Percentiles rank a stretch among this genome's conserved stretches.
Evolutionary conservation across 1,139 yeast species (phyloP).

Genomic region (Geotrichum australiense): DNA sequence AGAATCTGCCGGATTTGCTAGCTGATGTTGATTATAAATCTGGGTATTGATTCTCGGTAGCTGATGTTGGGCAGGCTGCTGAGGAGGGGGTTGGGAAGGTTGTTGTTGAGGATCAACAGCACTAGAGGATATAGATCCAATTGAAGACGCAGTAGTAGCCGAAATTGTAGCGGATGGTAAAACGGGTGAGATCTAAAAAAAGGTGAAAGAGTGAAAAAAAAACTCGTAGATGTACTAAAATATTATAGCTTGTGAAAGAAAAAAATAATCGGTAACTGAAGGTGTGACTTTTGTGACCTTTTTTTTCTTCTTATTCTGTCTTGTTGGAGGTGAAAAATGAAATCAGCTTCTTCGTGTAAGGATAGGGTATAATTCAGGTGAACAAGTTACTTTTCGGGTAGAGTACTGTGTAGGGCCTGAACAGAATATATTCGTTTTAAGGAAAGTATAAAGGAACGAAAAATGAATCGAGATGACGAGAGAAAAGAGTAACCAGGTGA

Average conservation of each 20-base stretch:
- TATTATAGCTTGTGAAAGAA: neutral
- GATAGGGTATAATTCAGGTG: no score
- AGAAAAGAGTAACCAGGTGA: no score
- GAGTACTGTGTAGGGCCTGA: no score
- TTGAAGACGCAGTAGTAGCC: slow-evolving; percentile 6
- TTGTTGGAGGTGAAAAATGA: no score
- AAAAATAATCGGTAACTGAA: no score
- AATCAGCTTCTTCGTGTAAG: no score
- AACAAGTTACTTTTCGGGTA: no score
- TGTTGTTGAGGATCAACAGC: slow-evolving; percentile 3
- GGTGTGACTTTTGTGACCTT: no score
- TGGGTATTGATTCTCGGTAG: slow-evolving; percentile 11
- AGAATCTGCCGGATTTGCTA: neutral
- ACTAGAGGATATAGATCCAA: slow-evolving; percentile 3
- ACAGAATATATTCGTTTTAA: no score
- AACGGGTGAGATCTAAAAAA: neutral
- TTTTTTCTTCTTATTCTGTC: no score
- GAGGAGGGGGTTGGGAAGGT: slow-evolving; percentile 2
- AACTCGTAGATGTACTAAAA: neutral
- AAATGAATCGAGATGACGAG: no score
- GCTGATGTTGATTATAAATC: slow-evolving; percentile 2
- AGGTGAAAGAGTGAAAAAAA: neutral
- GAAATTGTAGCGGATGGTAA: slow-evolving; percentile 4
- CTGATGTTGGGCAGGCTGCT: slow-evolving; percentile 1
- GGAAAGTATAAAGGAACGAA: no score